Evolutionary conservation across 2,329 filamentous ascomycete species (phyloP).

Genomic region (Passalora sequoiae): DNA sequence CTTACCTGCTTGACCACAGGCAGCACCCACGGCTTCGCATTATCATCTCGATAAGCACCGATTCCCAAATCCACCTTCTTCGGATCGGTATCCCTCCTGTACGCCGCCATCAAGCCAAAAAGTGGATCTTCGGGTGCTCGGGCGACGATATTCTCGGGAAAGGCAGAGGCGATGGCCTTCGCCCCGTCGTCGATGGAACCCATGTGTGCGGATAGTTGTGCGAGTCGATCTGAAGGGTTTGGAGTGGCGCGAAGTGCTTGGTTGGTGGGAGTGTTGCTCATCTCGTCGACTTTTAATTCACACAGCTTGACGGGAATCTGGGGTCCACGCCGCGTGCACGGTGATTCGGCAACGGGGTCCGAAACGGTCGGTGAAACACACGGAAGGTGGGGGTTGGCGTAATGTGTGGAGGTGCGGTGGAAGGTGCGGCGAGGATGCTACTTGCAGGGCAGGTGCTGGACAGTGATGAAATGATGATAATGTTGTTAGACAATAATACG

Average conservation of each 20-base stretch:
- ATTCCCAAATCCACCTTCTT: slow-evolving; percentile 93
- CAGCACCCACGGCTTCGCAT: slow-evolving; percentile 94
- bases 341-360: neutral
- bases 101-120: slow-evolving; percentile 88
- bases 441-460: too few species aligned
- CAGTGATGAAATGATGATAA: too few species aligned
- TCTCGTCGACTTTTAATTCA: too few species aligned
- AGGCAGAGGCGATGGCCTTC: slow-evolving; percentile 19
- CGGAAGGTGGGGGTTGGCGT: neutral
- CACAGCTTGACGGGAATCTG: too few species aligned
- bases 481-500: too few species aligned
- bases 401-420: too few species aligned
- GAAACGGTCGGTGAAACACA: neutral
- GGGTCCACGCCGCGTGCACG: too few species aligned
- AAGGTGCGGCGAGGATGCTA: too few species aligned
- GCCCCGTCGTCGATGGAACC: slow-evolving; percentile 14
- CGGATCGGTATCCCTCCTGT: slow-evolving; percentile 65
- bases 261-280: slow-evolving; percentile 10
- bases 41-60: slow-evolving; percentile 90
- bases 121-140: slow-evolving; percentile 84
- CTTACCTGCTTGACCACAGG: slow-evolving; percentile 93
- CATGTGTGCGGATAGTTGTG: slow-evolving; percentile 29
- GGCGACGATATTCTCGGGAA: slow-evolving; percentile 26
- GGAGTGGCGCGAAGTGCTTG: slow-evolving; percentile 35
- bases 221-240: slow-evolving; percentile 18